Conservation (phyloP, 441 rosid species). For the Brassica hybrid region DNA sequence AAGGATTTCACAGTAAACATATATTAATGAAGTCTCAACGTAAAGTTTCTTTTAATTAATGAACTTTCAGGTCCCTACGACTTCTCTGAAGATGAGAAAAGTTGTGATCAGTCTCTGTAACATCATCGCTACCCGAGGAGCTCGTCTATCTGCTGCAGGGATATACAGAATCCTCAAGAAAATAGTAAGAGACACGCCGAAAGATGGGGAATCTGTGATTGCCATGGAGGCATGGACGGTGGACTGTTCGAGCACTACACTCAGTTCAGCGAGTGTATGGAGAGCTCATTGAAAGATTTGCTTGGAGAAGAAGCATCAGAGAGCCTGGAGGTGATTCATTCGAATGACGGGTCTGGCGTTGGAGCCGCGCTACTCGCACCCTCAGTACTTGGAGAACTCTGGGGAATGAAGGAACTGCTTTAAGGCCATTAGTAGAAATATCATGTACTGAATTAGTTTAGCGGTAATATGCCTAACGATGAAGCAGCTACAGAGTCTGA, state of each 20-base stretch:
- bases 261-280: no score
- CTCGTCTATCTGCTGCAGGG: conserved; percentile 90
- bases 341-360: conserved; percentile 93
- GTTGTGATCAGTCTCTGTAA: conserved; percentile 65
- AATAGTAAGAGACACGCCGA: conserved; percentile 65
- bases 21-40: not conserved
- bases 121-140: conserved; percentile 75
- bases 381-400: conserved; percentile 64
- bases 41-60: no score
- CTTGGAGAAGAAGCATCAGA: no score
- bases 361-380: conserved; percentile 67
- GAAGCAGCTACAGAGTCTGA: conserved; percentile 45
- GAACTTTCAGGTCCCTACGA: conserved; percentile 56
- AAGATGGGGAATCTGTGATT: conserved; percentile 75
- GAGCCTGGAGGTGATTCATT: conserved; percentile 51
- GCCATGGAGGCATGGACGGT: conserved; percentile 95
- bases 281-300: no score
- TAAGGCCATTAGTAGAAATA: conserved; percentile 92
- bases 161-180: conserved; percentile 84
- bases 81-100: conserved; percentile 74
- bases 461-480: conserved; percentile 62
- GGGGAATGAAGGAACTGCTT: conserved; percentile 92
- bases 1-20: not conserved
- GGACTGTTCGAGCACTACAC: conserved; percentile 88
- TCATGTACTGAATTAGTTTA: conserved; percentile 80